These are phyloP conservation scores for Eimeria necatrix DNA, from an alignment of 169 alveolate species.

Conservation along the genomic window DNA sequence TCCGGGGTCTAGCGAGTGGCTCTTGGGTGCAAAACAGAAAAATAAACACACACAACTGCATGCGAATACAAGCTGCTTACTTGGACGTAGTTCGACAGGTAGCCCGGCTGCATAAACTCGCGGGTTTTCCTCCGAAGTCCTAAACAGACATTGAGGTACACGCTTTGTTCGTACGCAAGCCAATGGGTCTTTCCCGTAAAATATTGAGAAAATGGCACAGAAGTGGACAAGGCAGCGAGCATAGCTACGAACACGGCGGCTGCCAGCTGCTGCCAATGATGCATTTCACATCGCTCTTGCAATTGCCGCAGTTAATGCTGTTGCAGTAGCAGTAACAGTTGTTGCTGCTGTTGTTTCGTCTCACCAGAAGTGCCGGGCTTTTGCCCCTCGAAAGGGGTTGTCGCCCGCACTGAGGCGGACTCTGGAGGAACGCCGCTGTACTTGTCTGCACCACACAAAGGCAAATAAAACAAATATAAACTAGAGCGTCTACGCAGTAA, in stretches of 20 bases:
- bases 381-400: conserved; percentile 82
- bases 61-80: conserved; percentile 19
- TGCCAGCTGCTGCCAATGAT: too few relatives aligned
- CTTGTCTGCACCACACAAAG: conserved; percentile 17
- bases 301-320: background rate
- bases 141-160: background rate
- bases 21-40: background rate
- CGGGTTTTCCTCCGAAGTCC: conserved; percentile 84
- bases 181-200: too few relatives aligned
- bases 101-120: conserved; percentile 80
- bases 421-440: conserved; percentile 58
- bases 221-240: background rate
- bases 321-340: too few relatives aligned
- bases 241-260: too few relatives aligned
- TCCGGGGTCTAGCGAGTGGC: background rate
- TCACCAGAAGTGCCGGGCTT: conserved; percentile 84
- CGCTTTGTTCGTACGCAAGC: background rate
- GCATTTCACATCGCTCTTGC: background rate
- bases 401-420: conserved; percentile 64
- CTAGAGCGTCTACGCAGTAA: background rate
- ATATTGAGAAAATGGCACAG: too few relatives aligned
- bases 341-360: background rate
- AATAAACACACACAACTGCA: background rate
- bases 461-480: background rate
- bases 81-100: conserved; percentile 84